Base-by-base conservation (phyloP, 2,329 filamentous ascomycete genomes). In the Beauveria asiatica region DNA sequence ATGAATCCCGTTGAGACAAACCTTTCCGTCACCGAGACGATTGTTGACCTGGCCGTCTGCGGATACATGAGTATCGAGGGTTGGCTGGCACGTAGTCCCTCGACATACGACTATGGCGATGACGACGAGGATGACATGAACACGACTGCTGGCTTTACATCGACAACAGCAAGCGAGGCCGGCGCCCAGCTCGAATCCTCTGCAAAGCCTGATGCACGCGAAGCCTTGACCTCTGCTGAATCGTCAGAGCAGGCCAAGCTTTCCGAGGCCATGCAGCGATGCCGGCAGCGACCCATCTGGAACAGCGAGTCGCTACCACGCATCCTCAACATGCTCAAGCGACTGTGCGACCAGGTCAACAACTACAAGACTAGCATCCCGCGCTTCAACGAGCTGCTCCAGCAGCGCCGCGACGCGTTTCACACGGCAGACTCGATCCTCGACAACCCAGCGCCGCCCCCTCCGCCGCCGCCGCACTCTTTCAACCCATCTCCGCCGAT, bases 1-100 rank as follows among this genome's bases (percentile, higher is more conserved):
- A 82, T 90, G 5, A 99, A 99, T 67, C 87, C 91, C 3, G 86
- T 97, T 3, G 91, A 97, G 66, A 92, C 89, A 3, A 99, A 99
- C 66, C 76, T 99, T 3, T 89, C 88, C 0, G 79, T 97, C 1
- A 97, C 93, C 0, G 90, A 95, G 67, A 83, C 89, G 1, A 79
- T 97, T 48, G 83, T 95, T 30, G 88, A 90, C 65, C 78, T 99
- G 45, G 89, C 89, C 11, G 85, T 89, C 1, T 97, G 94, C 66
- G 89, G 91, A 6, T 89, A 90, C 64, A 87, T 96, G 69, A 85
- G 86, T 21, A 80, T 97, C 13, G 91, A 97, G 68, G 89, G 89
- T n/a, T 99, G 94, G 93, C 77, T 97, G 33, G 78, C 93, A 6
- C 86, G 90, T 17, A 84, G 87, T 57, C 88, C 89, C 4, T 78